Base-by-base conservation (phyloP, 2,329 filamentous ascomycete genomes). In the Xylariaceae sp. region DNA sequence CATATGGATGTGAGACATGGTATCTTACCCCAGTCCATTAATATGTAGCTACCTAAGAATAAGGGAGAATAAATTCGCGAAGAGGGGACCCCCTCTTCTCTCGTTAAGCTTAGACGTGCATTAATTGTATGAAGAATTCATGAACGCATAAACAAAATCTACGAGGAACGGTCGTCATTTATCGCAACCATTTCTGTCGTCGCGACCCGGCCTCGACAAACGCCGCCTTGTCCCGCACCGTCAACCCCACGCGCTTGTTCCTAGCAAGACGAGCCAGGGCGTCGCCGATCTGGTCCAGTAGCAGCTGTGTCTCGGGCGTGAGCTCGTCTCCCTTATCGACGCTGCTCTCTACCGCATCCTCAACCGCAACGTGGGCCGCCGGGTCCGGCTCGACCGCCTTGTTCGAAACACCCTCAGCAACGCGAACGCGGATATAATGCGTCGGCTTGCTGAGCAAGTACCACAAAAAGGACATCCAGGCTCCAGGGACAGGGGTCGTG, bases 381-480 rank as follows among this genome's bases (percentile, higher is more conserved):
- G 73, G 76, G 10, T 77, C 75, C 9, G 71, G 72, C 53, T 68
- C 68, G 3, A 73, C 68, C 13, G 71, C 71, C 1, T 78, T 78
- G 61, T 86, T 87, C 65, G 76, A 74, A 53, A 92, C 82, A 0
- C 83, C 83, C 70, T 93, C 89, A 0, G 92, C 94, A 57, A 99
- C 92, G 53, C 94, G 85, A 10, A 97, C 93, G 23, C 92, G 86
- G 67, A 99, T 93, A 68, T 87, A 92, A 65, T 96, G 94, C 1
- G 90, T 95, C 0, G 92, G 89, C 52, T 88, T 85, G 49, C 88
- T 90, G 39, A 96, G 84, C 7, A 97, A 78, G 56, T 87, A 88
- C 92, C 92, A 99, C 7, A 97, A 71, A 72, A 97, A 97, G 1
- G 77, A 76, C 4, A 82, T 55, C 73, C 89, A 92, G 34, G 82